phyloP scores from a whole-genome alignment of 192 early-diverging fungal genomes.

The Jimgerdemannia flammicorona region DNA sequence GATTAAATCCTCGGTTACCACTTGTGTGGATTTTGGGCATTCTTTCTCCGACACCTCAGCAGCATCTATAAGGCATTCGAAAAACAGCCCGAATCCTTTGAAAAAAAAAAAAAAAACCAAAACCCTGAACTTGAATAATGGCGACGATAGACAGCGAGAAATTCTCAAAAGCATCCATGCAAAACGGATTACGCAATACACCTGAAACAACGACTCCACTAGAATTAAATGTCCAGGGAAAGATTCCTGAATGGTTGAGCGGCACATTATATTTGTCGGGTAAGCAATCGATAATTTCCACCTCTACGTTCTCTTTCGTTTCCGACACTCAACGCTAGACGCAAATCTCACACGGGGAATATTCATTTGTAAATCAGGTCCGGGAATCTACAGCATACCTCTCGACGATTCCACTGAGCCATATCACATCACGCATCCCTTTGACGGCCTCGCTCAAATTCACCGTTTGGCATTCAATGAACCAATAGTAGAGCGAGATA shows the following conservation, averaged over 20 bases:
- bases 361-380: not conserved
- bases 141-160: not conserved
- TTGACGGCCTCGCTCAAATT: slow-evolving; percentile 35
- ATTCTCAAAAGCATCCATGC: not conserved
- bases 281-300: not conserved
- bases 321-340: too few species aligned
- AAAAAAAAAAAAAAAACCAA: not conserved
- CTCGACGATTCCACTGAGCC: not conserved
- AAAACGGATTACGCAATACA: not conserved
- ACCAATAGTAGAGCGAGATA: not conserved
- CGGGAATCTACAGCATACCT: not conserved
- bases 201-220: not conserved
- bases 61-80: not conserved
- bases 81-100: not conserved
- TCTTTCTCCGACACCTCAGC: not conserved
- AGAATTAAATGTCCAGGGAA: not conserved
- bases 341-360: too few species aligned
- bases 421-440: slow-evolving; percentile 17
- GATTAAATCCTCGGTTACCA: not conserved
- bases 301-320: too few species aligned
- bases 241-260: not conserved
- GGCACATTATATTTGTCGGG: not conserved
- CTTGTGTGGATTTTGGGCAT: not conserved
- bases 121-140: not conserved
- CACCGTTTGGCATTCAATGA: slow-evolving; percentile 7